Base-by-base conservation (phyloP, 2,329 filamentous ascomycete genomes). In the Coccinonectria pachysandricola region DNA sequence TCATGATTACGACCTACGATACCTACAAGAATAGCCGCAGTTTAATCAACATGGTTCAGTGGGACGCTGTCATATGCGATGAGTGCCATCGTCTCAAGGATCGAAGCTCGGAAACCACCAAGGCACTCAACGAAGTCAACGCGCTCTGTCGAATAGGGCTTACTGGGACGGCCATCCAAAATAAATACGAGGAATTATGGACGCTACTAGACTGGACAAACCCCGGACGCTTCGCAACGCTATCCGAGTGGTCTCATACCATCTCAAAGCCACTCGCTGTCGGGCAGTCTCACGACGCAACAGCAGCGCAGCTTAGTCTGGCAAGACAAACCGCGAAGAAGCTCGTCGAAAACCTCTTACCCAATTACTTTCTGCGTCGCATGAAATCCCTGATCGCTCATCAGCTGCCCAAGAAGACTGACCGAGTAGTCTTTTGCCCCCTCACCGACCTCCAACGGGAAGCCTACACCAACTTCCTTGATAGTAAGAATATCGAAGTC, bases 131-230 rank as follows among this genome's bases (percentile, higher is more conserved):
- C 43, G 74, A 87, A 35, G 65, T 96, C 41, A 98, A 98, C 43
- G 76, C 87, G 0, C 68, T 96, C 3, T 96, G 91, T 48, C 74
- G 91, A 17, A 87, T 98, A 34, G 91, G 91, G 0, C 64, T 98
- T 7, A 96, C 87, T 0, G 91, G 91, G 2, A 98, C 91, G 0
- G 88, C 88, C 0, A 95, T 98, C 22, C 91, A 98, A 50, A 98
- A 98, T 54, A 91, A 84, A 40, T 98, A 98, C 50, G 85, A 95
- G 49, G 91, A 98, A 52, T 67, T 98, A 1, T 98, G 88, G 88
- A 92, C 86, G 0, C 64, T 98, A 0, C 63, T 98, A 3, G 93
- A 98, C 50, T 98, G 91, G 91, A 87, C 86, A 0, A 91, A 92
- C 42, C 91, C 91, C 0, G 88, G 86, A 0, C 57, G 67, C 23